Conservation (phyloP, 2,329 filamentous ascomycete species). For the Claviceps pusilla region DNA sequence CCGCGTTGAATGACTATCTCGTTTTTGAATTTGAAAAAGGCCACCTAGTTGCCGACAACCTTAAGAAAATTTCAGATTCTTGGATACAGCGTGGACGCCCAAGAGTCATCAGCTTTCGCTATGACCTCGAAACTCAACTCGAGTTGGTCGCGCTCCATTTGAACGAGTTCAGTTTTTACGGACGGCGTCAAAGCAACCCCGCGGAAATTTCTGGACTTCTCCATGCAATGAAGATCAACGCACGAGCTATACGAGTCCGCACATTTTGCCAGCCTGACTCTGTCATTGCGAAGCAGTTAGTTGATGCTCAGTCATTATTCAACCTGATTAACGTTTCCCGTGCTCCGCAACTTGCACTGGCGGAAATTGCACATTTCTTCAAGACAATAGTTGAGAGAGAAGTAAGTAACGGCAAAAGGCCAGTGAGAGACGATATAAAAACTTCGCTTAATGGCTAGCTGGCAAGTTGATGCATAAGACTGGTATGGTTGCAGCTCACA, state of each 20-base stretch:
- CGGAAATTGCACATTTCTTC: constrained; percentile 39
- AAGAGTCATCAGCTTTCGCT: constrained; percentile 40
- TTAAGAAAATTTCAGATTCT: constrained; percentile 33
- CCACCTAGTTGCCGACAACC: constrained; percentile 35
- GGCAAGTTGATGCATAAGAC: neutral
- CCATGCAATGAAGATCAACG: constrained; percentile 36
- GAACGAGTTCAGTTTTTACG: constrained; percentile 40
- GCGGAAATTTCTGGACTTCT: constrained; percentile 32
- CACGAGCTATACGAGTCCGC: constrained; percentile 35
- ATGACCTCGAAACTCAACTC: constrained; percentile 46
- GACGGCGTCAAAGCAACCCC: constrained; percentile 27
- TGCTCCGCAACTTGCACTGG: constrained; percentile 29
- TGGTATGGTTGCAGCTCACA: neutral
- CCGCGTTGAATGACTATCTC: constrained; percentile 37
- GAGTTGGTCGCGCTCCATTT: constrained; percentile 36
- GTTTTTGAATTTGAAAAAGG: constrained; percentile 37
- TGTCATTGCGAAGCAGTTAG: constrained; percentile 41
- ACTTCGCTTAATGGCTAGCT: neutral
- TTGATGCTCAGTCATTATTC: constrained; percentile 36
- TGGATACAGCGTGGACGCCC: constrained; percentile 40
- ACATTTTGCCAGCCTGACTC: constrained; percentile 45
- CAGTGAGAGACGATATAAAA: neutral
- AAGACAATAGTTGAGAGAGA: constrained; percentile 35
- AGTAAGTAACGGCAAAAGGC: neutral
- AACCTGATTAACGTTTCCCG: constrained; percentile 32